Evolutionary conservation across 1,284 basidiomycete species (phyloP), one percentile per base, ranked within the genome.

Genomic region (Naganishia cerealis): DNA sequence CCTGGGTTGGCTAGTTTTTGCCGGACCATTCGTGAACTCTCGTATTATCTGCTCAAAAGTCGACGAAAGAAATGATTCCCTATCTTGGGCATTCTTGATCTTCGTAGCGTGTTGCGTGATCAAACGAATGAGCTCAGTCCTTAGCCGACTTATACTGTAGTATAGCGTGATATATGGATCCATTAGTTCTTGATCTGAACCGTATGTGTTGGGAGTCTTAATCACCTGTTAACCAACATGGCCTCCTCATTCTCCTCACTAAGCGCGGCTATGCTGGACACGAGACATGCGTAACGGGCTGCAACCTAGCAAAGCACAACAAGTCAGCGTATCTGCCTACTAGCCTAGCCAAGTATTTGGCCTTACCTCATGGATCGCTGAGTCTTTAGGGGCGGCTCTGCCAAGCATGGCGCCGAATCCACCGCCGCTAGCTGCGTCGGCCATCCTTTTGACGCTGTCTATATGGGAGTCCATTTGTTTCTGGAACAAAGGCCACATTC

Each of bases 401-500:
- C 85, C 82, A 58, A 91, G 88, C 54, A 81, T 75, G 46, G 75
- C 75, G 2, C 62, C 63, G 26, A 65, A 57, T 2, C 75, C 76
- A 54, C 76, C 77, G 5, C 80, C 81, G 24, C 88, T 85, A 1
- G 84, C 82, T 1, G 88, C 86, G 74, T 93, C 91, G 1, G 89
- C 89, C 18, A 93, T 80, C 75, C 87, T 89, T 78, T 88, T 92
- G 69, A 96, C 79, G 48, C 87, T 86, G 24, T 94, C 90, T 53
- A 90, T 82, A 72, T 95, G 87, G 24, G 88, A 86, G n/a, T 89
- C 86, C 87, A 95, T 90, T 42, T 86, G 85, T 74, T 90, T 93
- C 76, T 94, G 89, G 79, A 94, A 95, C 10, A 89, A 82, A 0
- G 94, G 94, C 91, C 92, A 96, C 83, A 96, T 87, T 71, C 88